Conservation (phyloP, 768 basidiomycete species). For the Obba rivulosa region DNA sequence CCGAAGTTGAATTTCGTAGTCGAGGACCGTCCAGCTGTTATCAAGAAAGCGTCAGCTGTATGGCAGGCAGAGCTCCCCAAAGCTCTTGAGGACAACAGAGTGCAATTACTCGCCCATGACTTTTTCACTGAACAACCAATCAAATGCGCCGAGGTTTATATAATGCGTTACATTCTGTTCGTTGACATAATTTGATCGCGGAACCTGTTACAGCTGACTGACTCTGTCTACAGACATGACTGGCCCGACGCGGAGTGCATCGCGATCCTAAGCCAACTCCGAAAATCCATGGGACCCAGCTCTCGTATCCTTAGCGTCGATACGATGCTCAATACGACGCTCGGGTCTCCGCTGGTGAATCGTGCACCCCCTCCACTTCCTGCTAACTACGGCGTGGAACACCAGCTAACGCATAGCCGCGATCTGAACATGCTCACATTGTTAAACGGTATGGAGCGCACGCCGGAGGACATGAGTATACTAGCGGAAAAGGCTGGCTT, state of each 20-base stretch:
- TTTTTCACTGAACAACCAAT: conserved; percentile 13
- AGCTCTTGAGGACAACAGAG: background rate
- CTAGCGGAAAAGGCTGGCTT: conserved; percentile 8
- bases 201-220: background rate
- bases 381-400: conserved; percentile 9
- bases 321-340: conserved; percentile 1
- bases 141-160: conserved; percentile 8
- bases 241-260: conserved; percentile 10
- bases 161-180: conserved; percentile 9
- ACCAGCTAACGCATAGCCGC: conserved; percentile 1
- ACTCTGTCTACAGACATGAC: conserved; percentile 3
- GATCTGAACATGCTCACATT: conserved; percentile 13
- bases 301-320: conserved; percentile 10
- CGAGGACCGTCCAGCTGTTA: conserved; percentile 14
- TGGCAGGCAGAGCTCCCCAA: conserved; percentile 7
- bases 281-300: background rate
- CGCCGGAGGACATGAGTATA: conserved; percentile 2
- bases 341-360: conserved; percentile 1
- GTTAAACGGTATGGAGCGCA: conserved; percentile 9
- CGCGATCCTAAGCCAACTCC: conserved; percentile 4
- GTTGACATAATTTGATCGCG: background rate
- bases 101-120: conserved; percentile 6
- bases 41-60: conserved; percentile 6
- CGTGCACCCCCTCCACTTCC: conserved; percentile 7
- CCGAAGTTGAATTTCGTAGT: conserved; percentile 13